These are phyloP conservation scores for Porcisia deanei DNA, from an alignment of 208 protist species.

Conservation along the genomic window DNA sequence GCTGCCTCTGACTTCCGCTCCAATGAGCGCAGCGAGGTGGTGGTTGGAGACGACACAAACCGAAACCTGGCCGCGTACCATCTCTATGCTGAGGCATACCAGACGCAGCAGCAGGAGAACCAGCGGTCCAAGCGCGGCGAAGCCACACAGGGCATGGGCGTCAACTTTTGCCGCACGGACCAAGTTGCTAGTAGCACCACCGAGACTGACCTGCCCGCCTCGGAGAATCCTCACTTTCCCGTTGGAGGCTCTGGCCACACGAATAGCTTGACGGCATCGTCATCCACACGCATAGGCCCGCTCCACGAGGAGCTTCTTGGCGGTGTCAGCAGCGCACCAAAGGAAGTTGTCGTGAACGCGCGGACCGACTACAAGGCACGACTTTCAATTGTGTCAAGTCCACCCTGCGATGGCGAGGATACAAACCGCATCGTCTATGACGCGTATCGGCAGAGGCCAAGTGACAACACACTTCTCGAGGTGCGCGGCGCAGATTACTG, in stretches of 20 bases:
- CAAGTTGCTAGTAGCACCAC: not conserved
- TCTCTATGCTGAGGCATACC: constrained; percentile 61
- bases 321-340: not conserved
- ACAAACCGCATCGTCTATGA: constrained; percentile 45
- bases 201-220: constrained; percentile 29
- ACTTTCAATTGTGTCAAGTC: constrained; percentile 10
- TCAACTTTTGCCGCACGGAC: constrained; percentile 17
- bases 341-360: constrained; percentile 45
- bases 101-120: constrained; percentile 30
- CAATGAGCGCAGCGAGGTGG: constrained; percentile 20
- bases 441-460: constrained; percentile 69
- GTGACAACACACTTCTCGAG: constrained; percentile 43
- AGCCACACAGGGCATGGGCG: constrained; percentile 2
- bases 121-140: constrained; percentile 5
- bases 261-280: constrained; percentile 1
- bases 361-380: constrained; percentile 41
- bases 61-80: constrained; percentile 52
- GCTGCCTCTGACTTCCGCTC: constrained; percentile 10
- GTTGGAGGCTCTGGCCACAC: constrained; percentile 3
- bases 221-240: constrained; percentile 74
- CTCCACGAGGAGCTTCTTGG: not conserved
- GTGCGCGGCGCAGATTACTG: constrained; percentile 80
- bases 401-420: constrained; percentile 19
- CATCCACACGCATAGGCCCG: not conserved
- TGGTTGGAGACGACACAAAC: constrained; percentile 33